These are phyloP conservation scores for Hypoxylon sp. DNA, from an alignment of 2,329 filamentous ascomycete species.

Conservation along the genomic window DNA sequence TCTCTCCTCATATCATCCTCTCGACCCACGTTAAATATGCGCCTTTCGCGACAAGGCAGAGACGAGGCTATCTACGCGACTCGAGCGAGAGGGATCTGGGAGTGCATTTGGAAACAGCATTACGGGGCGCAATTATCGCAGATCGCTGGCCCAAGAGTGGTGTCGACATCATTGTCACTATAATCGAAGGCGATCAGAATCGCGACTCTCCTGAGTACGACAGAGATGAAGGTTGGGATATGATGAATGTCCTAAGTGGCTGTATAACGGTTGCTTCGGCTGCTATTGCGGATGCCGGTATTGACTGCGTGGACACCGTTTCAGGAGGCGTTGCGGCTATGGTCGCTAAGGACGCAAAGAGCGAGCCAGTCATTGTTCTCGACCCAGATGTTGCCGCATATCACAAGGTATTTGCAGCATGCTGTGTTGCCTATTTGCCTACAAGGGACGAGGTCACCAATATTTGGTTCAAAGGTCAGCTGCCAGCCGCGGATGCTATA, in stretches of 20 bases:
- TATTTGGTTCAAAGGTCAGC: conserved; percentile 88
- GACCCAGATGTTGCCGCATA: conserved; percentile 90
- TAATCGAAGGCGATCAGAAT: conserved; percentile 94
- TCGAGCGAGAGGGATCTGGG: conserved; percentile 89
- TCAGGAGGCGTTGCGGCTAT: conserved; percentile 90
- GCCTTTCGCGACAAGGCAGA: conserved; percentile 87
- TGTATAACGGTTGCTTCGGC: conserved; percentile 96
- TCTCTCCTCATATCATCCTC: conserved; percentile 91
- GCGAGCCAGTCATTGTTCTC: conserved; percentile 70
- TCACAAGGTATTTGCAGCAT: conserved; percentile 81
- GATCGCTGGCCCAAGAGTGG: conserved; percentile 99
- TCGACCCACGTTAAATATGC: conserved; percentile 97
- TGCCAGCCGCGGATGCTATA: conserved; percentile 61
- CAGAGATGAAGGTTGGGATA: conserved; percentile 80
- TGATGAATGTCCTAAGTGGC: conserved; percentile 91
- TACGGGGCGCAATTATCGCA: conserved; percentile 90
- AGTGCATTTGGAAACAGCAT: conserved; percentile 89
- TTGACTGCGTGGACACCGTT: conserved; percentile 94
- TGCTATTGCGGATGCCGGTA: conserved; percentile 92
- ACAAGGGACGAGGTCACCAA: conserved; percentile 92
- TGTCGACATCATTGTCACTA: conserved; percentile 93
- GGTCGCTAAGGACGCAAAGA: conserved; percentile 62
- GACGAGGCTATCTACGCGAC: conserved; percentile 89
- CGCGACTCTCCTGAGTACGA: conserved; percentile 63
- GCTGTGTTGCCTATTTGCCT: conserved; percentile 91